Conservation (phyloP, 2,329 filamentous ascomycete genomes). For the Neonectria coccinea region DNA sequence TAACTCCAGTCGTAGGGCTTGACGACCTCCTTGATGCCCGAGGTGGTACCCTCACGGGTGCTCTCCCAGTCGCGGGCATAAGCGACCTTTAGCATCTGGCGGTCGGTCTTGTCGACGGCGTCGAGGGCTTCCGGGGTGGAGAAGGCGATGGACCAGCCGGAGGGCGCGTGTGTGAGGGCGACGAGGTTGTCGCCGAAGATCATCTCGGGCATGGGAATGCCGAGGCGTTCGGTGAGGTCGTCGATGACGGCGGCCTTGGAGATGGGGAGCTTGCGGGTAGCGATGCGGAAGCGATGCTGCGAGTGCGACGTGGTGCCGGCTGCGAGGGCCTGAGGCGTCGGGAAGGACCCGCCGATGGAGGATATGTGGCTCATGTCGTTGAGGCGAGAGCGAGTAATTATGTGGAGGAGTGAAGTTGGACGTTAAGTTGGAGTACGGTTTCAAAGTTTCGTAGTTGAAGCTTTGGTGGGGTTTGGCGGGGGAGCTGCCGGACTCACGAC, state of each 20-base stretch:
- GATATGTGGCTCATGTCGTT: constrained; percentile 55
- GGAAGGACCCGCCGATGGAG: constrained; percentile 65
- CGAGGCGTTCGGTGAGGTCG: constrained; percentile 79
- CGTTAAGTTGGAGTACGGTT: background rate
- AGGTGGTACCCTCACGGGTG: constrained; percentile 78
- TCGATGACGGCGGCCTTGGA: constrained; percentile 93
- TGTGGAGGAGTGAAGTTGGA: background rate
- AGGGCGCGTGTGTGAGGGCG: constrained; percentile 76
- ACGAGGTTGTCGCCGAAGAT: constrained; percentile 98
- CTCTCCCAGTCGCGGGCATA: constrained; percentile 88
- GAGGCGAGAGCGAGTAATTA: constrained; percentile 6
- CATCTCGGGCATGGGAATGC: constrained; percentile 96
- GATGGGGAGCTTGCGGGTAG: constrained; percentile 91
- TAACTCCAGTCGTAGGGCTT: constrained; percentile 99
- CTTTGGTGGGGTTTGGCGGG: constrained; percentile 29
- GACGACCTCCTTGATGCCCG: constrained; percentile 92
- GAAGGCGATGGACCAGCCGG: constrained; percentile 85
- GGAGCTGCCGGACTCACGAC: constrained; percentile 10
- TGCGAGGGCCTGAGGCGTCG: constrained; percentile 61
- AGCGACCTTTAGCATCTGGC: constrained; percentile 90
- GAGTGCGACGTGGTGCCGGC: constrained; percentile 67
- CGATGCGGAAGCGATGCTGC: constrained; percentile 78
- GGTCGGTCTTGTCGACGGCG: constrained; percentile 91
- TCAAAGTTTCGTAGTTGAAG: constrained; percentile 20
- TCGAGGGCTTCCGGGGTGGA: constrained; percentile 89